Base-by-base conservation (phyloP, 495 filamentous ascomycete species). In the Penicillium argentinense region DNA sequence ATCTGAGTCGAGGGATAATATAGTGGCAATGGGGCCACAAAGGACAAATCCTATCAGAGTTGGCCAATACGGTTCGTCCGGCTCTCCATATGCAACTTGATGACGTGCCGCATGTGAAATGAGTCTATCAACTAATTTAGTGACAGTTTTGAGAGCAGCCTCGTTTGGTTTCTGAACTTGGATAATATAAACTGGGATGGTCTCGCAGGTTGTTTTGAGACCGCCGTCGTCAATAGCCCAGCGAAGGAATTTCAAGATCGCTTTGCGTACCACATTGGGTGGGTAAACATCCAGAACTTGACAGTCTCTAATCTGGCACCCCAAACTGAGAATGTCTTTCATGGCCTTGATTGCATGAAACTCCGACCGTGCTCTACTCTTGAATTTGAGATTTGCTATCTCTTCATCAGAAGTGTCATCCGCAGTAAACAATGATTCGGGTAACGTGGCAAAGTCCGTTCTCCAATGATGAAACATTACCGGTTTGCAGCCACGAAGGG, bases 381-480 rank as follows among this genome's bases (percentile, higher is more conserved):
- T 73, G 51, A 88, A 77, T 30, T 81, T 65, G 0, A 72, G 54
- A 25, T 78, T 62, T 0, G 59, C 26, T 6, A 11, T 3, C 1
- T 49, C 9, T 2, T 42, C 18, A 12, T 42, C 2, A 36, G 17
- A n/a, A 7, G 17, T 33, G 1, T 40, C 21, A 2, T 11, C 45
- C 7, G 30, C 32, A 13, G 73, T 64, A 58, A 88, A 88, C 1
- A 88, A 56, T 8, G 64, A 62, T 4, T 75, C 66, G 0, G 85
- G 84, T 24, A 87, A 62, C 1, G 76, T 84, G 1, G 55, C 53
- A 53, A 86, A 88, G 51, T 88, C 85, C 36, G 71, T 65, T 27
- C 68, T 54, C 82, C 82, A 89, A 40, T 65, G 55, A 3, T 40
- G 34, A 1, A 78, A 78, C 18, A 87, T 53, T 2, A 86, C 56